Evolutionary conservation across 2,329 filamentous ascomycete species (phyloP), one percentile per base, ranked within the genome.

Genomic region (Aspergillus pseudonomiae): DNA sequence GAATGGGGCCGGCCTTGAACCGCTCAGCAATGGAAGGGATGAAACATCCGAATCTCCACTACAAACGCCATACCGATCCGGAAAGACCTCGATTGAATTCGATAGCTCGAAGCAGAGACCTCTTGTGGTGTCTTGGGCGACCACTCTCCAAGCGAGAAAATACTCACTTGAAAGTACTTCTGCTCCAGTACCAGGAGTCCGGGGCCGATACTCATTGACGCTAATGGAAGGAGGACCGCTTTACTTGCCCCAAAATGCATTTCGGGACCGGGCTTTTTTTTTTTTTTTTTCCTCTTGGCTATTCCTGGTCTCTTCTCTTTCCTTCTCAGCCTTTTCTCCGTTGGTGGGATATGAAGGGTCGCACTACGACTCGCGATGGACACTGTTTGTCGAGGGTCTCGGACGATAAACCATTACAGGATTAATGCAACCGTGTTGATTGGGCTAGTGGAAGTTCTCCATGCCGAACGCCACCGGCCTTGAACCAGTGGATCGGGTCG

Each of bases 21-120:
- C 26, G 46, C 30, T 57, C 30, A 21, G 60, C 39, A 57, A 53
- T 53, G 60, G 54, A 62, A 54, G 60, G 60, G 60, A 53, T 62
- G 60, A 46, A 41, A 57, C 26, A 53, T 16, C 24, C 30, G n/a
- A 53, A 26, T 59, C 39, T 46, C 41, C 48, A 50, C 30, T 30
- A 14, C 21, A 14, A 36, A n/a, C 52, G 30, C 32, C 52, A 19
- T n/a, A 50, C 41, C 10, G n/a, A 24, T 21, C 7, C 41, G 39
- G 39, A 48, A 59, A 28, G n/a, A 52, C 30, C 36, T 48, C 6
- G 24, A 28, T 36, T 59, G 57, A 43, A 59, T 43, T 54, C 58
- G 34, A 54, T 60, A 43, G 36, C 4, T 34, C 28, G 12, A 43
- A 55, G 52, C 32, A 39, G 48, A 26, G 45, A 28, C 45, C 24